Evolutionary conservation across 768 basidiomycete species (phyloP), one percentile per base, ranked within the genome.

Genomic region (Tricholoma hemisulphureum): DNA sequence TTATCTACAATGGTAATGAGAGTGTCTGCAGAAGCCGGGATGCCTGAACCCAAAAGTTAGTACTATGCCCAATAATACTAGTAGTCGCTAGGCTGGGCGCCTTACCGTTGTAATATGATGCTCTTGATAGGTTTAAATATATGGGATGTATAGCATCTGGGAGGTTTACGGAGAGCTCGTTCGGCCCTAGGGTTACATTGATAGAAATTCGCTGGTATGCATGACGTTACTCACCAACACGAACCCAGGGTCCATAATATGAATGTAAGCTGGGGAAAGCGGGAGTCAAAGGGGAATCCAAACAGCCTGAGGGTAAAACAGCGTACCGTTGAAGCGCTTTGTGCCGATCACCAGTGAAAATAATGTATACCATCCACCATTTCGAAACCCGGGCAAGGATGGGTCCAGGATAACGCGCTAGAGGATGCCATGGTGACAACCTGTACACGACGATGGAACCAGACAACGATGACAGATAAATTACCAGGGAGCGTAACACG

Each of bases 111-210:
- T 72, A 64, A 59, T 63, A 28, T 26, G 68, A 68, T 41, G 68
- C 69, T 53, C 62, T 39, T 43, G 65, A 70, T 58, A 74, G 65
- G 57, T 66, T 65, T 53, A 63, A 66, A 50, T 65, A 41, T 62
- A 74, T 53, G 59, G 65, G 53, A 56, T 69, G 59, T 41, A 65
- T 53, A 49, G 71, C 52, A 60, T 50, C 56, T 55, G 61, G 39
- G 58, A 62, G 55, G 56, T 67, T 60, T 20, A 77, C 56, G 28
- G 75, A 75, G 6, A 76, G 55, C 54, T 76, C 75, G 31, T 76
- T 75, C 31, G 76, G 76, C 11, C 76, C 75, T 77, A 55, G 46
- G 53, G 13, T 20, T 46, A 43, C 28, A 20, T 35, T 34, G n/a
- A 26, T 21, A 50, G 35, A 13, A 56, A 18, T 35, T 13, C 26